phyloP scores from a whole-genome alignment of 371 early-diverging fungal genomes.

The Massospora cicadina region DNA sequence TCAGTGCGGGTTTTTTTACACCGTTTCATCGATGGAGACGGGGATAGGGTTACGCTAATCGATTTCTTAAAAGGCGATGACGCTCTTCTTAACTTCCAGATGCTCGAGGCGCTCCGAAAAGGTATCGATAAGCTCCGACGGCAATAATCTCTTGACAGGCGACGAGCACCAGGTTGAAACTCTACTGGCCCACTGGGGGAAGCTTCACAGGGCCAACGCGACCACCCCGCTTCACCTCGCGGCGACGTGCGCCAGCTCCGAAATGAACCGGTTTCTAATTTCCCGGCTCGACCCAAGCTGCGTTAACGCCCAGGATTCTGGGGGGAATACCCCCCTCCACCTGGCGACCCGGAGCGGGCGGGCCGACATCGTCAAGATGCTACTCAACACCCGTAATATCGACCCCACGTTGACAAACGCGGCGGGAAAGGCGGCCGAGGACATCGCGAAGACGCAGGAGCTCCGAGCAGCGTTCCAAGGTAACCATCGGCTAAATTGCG shows the following conservation, averaged over 20 bases:
- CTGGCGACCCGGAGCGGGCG: conserved; percentile 36
- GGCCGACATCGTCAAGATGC: conserved; percentile 26
- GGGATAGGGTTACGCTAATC: too few species aligned
- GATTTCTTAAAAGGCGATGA: too few species aligned
- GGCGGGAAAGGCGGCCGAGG: conserved; percentile 18
- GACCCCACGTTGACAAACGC: conserved; percentile 23
- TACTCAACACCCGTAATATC: conserved; percentile 24
- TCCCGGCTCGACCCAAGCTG: conserved; percentile 16
- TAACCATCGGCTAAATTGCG: conserved; percentile 1
- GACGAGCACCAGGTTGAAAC: background rate
- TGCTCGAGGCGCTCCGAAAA: conserved; percentile 11
- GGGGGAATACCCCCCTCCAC: conserved; percentile 42
- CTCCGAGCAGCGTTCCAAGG: conserved; percentile 20
- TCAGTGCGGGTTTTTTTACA: too few species aligned
- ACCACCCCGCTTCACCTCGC: conserved; percentile 10
- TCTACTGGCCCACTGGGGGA: background rate
- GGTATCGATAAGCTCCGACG: background rate
- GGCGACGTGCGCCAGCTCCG: conserved; percentile 12
- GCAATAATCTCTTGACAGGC: conserved; percentile 2
- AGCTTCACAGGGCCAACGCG: background rate
- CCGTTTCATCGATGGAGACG: too few species aligned
- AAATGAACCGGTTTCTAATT: conserved; percentile 19
- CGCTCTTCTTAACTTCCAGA: background rate
- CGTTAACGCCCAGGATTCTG: conserved; percentile 24
- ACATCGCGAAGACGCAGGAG: conserved; percentile 21